These are phyloP conservation scores for Metarhizium sp. DNA, from an alignment of 2,329 filamentous ascomycete species.

Conservation along the genomic window DNA sequence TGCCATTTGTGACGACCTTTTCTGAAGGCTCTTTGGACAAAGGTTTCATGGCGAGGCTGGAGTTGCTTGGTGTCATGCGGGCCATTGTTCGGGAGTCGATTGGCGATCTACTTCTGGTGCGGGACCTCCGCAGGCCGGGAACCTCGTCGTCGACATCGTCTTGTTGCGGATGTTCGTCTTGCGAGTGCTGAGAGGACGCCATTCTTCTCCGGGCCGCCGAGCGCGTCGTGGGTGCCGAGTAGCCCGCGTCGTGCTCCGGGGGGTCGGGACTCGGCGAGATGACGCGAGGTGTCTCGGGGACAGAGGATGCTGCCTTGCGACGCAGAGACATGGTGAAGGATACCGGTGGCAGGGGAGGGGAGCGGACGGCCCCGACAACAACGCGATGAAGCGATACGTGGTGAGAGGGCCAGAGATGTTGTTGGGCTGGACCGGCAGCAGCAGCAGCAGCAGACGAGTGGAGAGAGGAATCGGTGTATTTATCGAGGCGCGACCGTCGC, in stretches of 20 bases:
- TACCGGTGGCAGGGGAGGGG: slow-evolving; percentile 52
- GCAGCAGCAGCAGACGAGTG: background rate
- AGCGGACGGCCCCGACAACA: slow-evolving; percentile 46
- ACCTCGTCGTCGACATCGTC: slow-evolving; percentile 34
- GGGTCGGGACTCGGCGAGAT: slow-evolving; percentile 77
- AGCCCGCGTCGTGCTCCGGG: slow-evolving; percentile 27
- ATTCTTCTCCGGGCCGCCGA: slow-evolving; percentile 52
- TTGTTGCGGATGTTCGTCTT: slow-evolving; percentile 48
- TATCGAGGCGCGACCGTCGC: slow-evolving; percentile 40
- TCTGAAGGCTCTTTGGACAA: slow-evolving; percentile 12
- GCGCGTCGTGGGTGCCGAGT: slow-evolving; percentile 68
- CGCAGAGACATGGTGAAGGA: slow-evolving; percentile 43
- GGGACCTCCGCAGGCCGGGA: slow-evolving; percentile 49
- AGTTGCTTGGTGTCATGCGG: slow-evolving; percentile 42
- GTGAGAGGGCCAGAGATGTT: slow-evolving; percentile 35
- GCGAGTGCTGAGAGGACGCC: slow-evolving; percentile 46
- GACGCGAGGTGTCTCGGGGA: slow-evolving; percentile 75
- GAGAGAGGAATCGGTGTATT: slow-evolving; percentile 31
- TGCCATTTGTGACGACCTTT: slow-evolving; percentile 23
- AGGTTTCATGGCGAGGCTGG: slow-evolving; percentile 23
- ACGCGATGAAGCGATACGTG: slow-evolving; percentile 38
- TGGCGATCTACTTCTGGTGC: slow-evolving; percentile 64
- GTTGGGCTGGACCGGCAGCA: background rate
- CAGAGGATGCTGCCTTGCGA: slow-evolving; percentile 31
- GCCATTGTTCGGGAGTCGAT: slow-evolving; percentile 41